These are phyloP conservation scores for Penicillium roqueforti DNA, from an alignment of 495 filamentous ascomycete species.

Conservation along the genomic window DNA sequence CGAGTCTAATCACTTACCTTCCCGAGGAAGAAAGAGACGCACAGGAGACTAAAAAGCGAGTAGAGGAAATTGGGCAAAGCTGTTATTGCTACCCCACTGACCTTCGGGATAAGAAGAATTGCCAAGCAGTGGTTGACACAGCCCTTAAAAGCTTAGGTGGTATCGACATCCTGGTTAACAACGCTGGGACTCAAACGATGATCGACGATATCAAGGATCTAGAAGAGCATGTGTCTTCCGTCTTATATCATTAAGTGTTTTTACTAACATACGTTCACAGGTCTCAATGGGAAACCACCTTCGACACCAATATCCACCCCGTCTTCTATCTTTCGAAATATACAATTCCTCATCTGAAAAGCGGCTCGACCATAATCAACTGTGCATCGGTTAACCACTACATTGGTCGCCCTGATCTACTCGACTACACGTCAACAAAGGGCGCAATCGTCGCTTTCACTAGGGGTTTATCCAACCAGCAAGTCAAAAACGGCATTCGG, in stretches of 20 bases:
- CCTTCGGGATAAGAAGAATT: constrained; percentile 60
- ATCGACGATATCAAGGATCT: constrained; percentile 62
- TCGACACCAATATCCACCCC: constrained; percentile 72
- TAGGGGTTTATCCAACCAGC: constrained; percentile 71
- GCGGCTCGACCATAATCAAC: constrained; percentile 76
- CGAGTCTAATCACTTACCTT: constrained; percentile 68
- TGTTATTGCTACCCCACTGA: constrained; percentile 62
- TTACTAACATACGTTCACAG: not conserved
- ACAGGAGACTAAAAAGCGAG: constrained; percentile 64
- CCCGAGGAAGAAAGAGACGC: constrained; percentile 76
- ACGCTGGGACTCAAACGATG: constrained; percentile 75
- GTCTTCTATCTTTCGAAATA: constrained; percentile 78
- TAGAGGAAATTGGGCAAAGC: constrained; percentile 60
- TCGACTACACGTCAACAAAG: constrained; percentile 84
- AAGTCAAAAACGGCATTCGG: constrained; percentile 66
- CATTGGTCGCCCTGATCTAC: constrained; percentile 72
- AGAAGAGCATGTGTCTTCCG: no score
- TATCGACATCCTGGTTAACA: constrained; percentile 78
- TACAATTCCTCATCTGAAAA: constrained; percentile 68
- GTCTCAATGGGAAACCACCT: constrained; percentile 71
- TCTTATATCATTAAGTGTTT: constrained; percentile 67
- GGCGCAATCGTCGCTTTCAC: constrained; percentile 82
- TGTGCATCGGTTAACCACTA: constrained; percentile 80
- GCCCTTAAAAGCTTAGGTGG: constrained; percentile 61
- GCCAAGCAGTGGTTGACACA: constrained; percentile 63